phyloP scores from a whole-genome alignment of 2,329 filamentous ascomycete species.

The Phyllosticta capitalensis region DNA sequence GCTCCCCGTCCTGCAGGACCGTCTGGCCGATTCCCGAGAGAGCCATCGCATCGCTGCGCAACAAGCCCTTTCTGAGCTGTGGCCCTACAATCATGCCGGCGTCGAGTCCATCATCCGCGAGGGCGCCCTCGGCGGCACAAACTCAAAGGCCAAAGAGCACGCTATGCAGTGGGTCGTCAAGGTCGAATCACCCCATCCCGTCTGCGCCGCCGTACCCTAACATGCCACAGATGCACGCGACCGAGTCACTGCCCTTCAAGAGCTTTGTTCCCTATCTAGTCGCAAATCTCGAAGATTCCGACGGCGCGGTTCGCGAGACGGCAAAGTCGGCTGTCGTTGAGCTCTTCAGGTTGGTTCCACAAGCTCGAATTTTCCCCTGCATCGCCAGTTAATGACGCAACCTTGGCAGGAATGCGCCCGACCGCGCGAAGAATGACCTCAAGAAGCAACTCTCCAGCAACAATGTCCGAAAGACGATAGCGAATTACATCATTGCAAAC shows the following conservation, averaged over 20 bases:
- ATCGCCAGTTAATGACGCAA: background rate
- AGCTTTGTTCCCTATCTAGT: slow-evolving; percentile 75
- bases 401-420: slow-evolving; percentile 58
- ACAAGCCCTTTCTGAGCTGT: slow-evolving; percentile 70
- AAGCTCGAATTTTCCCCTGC: background rate
- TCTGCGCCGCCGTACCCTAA: slow-evolving; percentile 11
- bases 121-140: slow-evolving; percentile 67
- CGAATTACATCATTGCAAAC: slow-evolving; percentile 67
- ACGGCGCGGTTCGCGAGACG: slow-evolving; percentile 74
- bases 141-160: slow-evolving; percentile 73
- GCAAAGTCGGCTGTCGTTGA: slow-evolving; percentile 79
- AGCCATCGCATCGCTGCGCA: slow-evolving; percentile 67
- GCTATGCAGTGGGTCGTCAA: slow-evolving; percentile 78
- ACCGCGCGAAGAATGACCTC: slow-evolving; percentile 76
- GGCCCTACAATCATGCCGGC: slow-evolving; percentile 57
- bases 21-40: slow-evolving; percentile 81
- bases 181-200: slow-evolving; percentile 32
- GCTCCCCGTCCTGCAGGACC: slow-evolving; percentile 68
- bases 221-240: slow-evolving; percentile 60
- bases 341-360: slow-evolving; percentile 59
- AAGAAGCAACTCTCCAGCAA: slow-evolving; percentile 77
- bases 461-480: slow-evolving; percentile 79
- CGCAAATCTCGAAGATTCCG: slow-evolving; percentile 80
- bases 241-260: slow-evolving; percentile 70
- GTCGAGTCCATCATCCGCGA: slow-evolving; percentile 75